Conservation (phyloP, 805 yeast species). For the Barnettozyma wickerhamii region DNA sequence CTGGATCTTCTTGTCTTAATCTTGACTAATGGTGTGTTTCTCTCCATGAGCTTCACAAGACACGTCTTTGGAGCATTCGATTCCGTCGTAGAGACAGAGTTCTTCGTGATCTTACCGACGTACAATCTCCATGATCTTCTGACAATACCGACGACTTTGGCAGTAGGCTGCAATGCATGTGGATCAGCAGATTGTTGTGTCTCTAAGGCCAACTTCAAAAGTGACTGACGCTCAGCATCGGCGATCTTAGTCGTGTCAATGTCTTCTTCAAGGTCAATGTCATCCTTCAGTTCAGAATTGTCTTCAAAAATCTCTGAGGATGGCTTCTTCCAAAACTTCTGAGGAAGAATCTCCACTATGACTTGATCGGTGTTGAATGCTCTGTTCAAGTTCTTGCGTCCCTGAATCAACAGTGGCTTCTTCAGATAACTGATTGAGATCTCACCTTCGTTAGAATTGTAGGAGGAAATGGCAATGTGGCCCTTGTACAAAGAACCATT, state of each 20-base stretch:
- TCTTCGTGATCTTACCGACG: conserved; percentile 87
- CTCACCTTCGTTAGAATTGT: conserved; percentile 85
- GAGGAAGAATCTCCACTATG: conserved; percentile 83
- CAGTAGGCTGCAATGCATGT: conserved; percentile 78
- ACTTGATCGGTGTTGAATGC: conserved; percentile 91
- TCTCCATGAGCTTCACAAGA: conserved; percentile 86
- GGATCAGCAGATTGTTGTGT: conserved; percentile 48
- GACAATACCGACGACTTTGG: conserved; percentile 79
- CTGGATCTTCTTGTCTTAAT: conserved; percentile 83
- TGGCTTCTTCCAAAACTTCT: conserved; percentile 83
- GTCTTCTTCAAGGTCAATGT: conserved; percentile 36
- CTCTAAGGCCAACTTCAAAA: conserved; percentile 72
- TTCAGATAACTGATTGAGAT: conserved; percentile 68
- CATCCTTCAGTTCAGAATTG: conserved; percentile 35
- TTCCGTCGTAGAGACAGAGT: conserved; percentile 55
- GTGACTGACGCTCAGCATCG: conserved; percentile 64
- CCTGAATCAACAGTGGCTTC: conserved; percentile 77
- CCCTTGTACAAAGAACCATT: conserved; percentile 90
- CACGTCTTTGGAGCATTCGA: conserved; percentile 73
- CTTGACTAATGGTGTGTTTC: conserved; percentile 78
- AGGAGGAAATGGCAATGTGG: conserved; percentile 69
- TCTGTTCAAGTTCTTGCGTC: conserved; percentile 82
- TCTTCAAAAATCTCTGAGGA: conserved; percentile 69
- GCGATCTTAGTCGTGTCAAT: conserved; percentile 32
- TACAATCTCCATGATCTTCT: conserved; percentile 94